These are phyloP conservation scores for Karstenula rhodostoma DNA, from an alignment of 2,329 filamentous ascomycete species.

Conservation along the genomic window DNA sequence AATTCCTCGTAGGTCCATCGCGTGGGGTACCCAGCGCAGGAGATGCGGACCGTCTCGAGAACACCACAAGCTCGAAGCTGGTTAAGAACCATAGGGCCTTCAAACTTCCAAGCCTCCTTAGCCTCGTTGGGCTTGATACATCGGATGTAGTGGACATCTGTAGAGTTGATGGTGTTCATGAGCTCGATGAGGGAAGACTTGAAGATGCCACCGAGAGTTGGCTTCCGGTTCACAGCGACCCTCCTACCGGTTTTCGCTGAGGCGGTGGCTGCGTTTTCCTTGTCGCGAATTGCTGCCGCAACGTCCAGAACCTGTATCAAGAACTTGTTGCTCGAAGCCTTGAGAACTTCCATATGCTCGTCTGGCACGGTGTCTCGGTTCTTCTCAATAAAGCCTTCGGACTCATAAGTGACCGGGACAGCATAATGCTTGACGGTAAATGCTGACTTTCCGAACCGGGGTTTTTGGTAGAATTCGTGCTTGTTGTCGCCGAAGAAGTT, in stretches of 20 bases:
- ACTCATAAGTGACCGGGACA: slow-evolving; percentile 97
- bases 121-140: slow-evolving; percentile 99
- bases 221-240: slow-evolving; percentile 93
- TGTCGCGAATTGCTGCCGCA: slow-evolving; percentile 86
- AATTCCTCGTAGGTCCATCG: slow-evolving; percentile 99
- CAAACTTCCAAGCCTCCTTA: slow-evolving; percentile 97
- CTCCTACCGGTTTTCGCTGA: slow-evolving; percentile 87
- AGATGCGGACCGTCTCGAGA: slow-evolving; percentile 96
- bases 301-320: slow-evolving; percentile 84
- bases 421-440: slow-evolving; percentile 99
- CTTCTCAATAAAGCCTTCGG: slow-evolving; percentile 99
- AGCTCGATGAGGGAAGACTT: slow-evolving; percentile 97
- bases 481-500: slow-evolving; percentile 85
- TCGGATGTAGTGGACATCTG: slow-evolving; percentile 97
- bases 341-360: slow-evolving; percentile 94
- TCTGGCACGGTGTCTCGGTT: slow-evolving; percentile 98
- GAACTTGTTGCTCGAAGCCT: slow-evolving; percentile 84
- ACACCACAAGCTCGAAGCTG: slow-evolving; percentile 98
- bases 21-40: slow-evolving; percentile 95
- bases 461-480: slow-evolving; percentile 98
- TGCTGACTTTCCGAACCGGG: slow-evolving; percentile 93
- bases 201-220: slow-evolving; percentile 97
- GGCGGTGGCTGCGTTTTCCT: slow-evolving; percentile 70
- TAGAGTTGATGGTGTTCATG: slow-evolving; percentile 97
- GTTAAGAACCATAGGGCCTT: slow-evolving; percentile 97